Evolutionary conservation across 768 basidiomycete genomes (phyloP).

Genomic region (Boletus rex-veris): DNA sequence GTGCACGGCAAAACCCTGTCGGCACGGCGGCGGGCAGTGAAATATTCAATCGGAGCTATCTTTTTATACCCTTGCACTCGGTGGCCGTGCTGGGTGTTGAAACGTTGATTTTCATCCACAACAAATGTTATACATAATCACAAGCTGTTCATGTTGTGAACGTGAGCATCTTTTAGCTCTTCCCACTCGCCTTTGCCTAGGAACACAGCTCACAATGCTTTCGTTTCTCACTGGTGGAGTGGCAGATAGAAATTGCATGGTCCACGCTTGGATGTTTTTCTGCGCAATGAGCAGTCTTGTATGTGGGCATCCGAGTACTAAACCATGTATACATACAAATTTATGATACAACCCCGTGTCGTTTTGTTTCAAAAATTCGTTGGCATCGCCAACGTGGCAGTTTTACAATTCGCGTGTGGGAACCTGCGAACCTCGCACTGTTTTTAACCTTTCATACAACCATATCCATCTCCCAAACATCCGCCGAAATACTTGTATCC

Average conservation of each 20-base stretch:
- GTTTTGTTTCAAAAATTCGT: neutral
- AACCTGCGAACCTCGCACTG: conserved; percentile 22
- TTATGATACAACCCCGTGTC: too few relatives aligned
- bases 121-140: too few relatives aligned
- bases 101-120: too few relatives aligned
- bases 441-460: conserved; percentile 9
- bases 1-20: conserved; percentile 4
- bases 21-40: conserved; percentile 21
- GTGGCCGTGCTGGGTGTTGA: too few relatives aligned
- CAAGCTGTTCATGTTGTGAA: conserved; percentile 19
- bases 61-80: neutral
- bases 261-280: conserved; percentile 77
- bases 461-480: neutral
- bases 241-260: conserved; percentile 59
- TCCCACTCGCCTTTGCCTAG: conserved; percentile 69
- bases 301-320: conserved; percentile 78
- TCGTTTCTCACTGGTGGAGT: conserved; percentile 78
- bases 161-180: neutral
- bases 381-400: neutral
- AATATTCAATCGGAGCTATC: conserved; percentile 25
- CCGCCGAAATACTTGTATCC: neutral
- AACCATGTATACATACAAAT: conserved; percentile 48
- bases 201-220: conserved; percentile 68
- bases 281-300: conserved; percentile 29
- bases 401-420: conserved; percentile 20